A percentile compares a stretch with the other conserved stretches of the same genome.
phyloP scores from a whole-genome alignment of 1,284 basidiomycete genomes.

The Marasmius tenuissimus region DNA sequence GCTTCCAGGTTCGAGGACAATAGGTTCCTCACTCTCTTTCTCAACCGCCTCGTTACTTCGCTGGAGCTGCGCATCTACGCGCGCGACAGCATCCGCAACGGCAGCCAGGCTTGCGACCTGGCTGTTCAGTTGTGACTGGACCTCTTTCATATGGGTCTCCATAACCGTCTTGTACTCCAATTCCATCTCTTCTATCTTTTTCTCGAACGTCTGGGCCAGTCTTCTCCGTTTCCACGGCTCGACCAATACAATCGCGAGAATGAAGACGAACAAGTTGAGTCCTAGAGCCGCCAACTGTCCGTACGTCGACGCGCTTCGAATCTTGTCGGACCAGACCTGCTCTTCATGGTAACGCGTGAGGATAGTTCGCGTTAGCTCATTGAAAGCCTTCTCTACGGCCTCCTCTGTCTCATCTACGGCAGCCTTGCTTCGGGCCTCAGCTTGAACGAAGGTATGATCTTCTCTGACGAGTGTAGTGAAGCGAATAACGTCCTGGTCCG shows the following conservation, averaged over 20 bases:
- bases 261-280: conserved; percentile 86
- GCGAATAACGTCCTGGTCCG: conserved; percentile 75
- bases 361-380: conserved; percentile 82
- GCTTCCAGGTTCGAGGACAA: background rate
- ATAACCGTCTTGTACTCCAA: conserved; percentile 49
- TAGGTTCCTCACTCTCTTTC: conserved; percentile 4
- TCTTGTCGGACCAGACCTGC: conserved; percentile 97
- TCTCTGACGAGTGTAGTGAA: conserved; percentile 87
- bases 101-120: conserved; percentile 35
- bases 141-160: conserved; percentile 44
- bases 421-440: conserved; percentile 68
- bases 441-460: conserved; percentile 83
- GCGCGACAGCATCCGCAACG: conserved; percentile 4
- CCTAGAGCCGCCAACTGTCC: conserved; percentile 81
- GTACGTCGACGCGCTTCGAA: conserved; percentile 89
- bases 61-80: conserved; percentile 6
- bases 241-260: conserved; percentile 83
- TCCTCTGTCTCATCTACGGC: conserved; percentile 69
- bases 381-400: conserved; percentile 83
- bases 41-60: background rate
- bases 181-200: conserved; percentile 77
- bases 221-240: conserved; percentile 92
- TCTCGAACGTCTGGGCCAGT: conserved; percentile 85
- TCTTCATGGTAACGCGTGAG: conserved; percentile 93
- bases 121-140: conserved; percentile 50